Base-by-base conservation (phyloP, 2,329 filamentous ascomycete genomes). In the Phyllosticta citriasiana region DNA sequence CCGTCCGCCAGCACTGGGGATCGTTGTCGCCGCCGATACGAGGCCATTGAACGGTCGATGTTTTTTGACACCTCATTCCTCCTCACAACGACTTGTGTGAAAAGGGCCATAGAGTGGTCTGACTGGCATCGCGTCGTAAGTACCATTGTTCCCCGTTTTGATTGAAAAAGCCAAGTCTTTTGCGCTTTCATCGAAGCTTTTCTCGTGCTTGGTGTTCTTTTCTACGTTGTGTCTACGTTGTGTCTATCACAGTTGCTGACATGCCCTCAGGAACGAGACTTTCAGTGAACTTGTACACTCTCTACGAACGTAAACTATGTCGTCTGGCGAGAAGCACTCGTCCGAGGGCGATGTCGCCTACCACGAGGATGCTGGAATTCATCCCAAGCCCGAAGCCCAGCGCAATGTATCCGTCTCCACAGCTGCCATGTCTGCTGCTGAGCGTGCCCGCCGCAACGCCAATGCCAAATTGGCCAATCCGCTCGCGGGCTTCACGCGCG, bases 401-500 rank as follows among this genome's bases (percentile, higher is more conserved):
- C 66, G 68, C 55, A 65, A 67, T 4, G 60, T 64, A 19, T 69
- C 67, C 10, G 65, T 67, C 19, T 57, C 55, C n/a, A 55, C 25
- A 3, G 55, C 47, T 47, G 25, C 64, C 14, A 55, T 63, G 14
- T 82, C 80, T 59, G 69, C 68, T 9, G 70, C 67, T 16, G 71
- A 73, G 51, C 67, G 65, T 7, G 69, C 68, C 5, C 69, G 71
- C 14, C 66, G 66, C n/a, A 72, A 74, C 57, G 63, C 74, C 57
- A 76, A 76, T 60, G 79, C 80, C 3, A 82, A 80, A 67, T 75
- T 83, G 53, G 79, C 78, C 24, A 83, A 83, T 63, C 81, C 81
- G 9, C 72, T 83, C 7, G 75, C 77, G 3, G 79, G 78, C 12
- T 77, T 77, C 62, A 76, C 70, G 16, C 73, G 77, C 51, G 74